Evolutionary conservation across 2,329 filamentous ascomycete genomes (phyloP), one percentile per base, ranked within the genome.

Genomic region (Zymoseptoria brevis): DNA sequence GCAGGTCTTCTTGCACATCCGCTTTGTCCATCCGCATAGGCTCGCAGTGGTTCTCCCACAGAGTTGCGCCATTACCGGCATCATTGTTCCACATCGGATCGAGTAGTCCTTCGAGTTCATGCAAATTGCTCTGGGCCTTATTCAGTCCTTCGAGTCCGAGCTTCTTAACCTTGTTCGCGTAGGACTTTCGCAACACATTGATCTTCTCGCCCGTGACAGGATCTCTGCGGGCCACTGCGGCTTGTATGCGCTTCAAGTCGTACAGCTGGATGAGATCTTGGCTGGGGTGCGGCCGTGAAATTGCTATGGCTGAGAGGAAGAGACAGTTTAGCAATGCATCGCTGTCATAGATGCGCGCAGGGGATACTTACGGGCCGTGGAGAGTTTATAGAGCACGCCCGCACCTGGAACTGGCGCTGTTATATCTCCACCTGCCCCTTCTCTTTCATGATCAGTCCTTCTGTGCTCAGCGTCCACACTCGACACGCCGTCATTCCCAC

Each of bases 151-250:
- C 74, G 16, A 81, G 74, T 50, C 75, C 73, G 59, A 82, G 69
- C 48, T 71, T 71, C 66, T 80, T 80, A 60, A 81, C 76, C 63
- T 81, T 80, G 54, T 77, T 77, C 66, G 80, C 79, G 66, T 82
- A 82, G 35, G 78, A 80, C 66, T 81, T 82, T 48, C 84, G 77
- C 50, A 87, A 75, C 69, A 83, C 81, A 72, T 86, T 80, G 62
- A 79, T 86, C 74, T 87, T 87, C 68, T 85, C 83, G 61, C 83
- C 83, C n/a, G 83, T 85, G 19, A 77, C 71, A 16, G 83, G 82
- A 69, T 87, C 82, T 54, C 75, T 79, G 57, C 84, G 76, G 60
- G 81, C 82, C 62, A 87, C 83, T 57, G 79, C 83, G 64, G 77
- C 77, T 61, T 83, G 81, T 57, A 86, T 76, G 41, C 75, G 71